Evolutionary conservation across 768 basidiomycete species (phyloP).

Genomic region (Suillus ampliporus): DNA sequence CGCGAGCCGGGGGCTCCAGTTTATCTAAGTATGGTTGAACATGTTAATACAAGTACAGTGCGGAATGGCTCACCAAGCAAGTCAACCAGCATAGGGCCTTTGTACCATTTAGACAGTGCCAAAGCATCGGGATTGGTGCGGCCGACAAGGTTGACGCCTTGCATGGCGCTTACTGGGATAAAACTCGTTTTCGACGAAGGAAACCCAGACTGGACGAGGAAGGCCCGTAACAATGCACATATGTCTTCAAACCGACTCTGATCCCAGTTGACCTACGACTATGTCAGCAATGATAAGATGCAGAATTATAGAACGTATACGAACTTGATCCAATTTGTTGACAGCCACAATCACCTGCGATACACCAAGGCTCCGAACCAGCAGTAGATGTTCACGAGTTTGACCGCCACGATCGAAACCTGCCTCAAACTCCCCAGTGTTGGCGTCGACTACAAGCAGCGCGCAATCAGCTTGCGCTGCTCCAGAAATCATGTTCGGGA

Average conservation of each 20-base stretch:
- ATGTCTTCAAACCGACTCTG: constrained; percentile 87
- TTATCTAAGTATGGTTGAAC: constrained; percentile 55
- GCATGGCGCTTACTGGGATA: constrained; percentile 89
- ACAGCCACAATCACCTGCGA: constrained; percentile 90
- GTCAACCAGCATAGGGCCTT: constrained; percentile 83
- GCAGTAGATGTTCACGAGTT: constrained; percentile 91
- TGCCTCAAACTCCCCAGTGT: constrained; percentile 92
- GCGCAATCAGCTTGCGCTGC: constrained; percentile 97
- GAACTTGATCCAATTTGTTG: constrained; percentile 93
- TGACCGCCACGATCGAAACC: constrained; percentile 95
- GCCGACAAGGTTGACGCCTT: constrained; percentile 81
- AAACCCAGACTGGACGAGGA: constrained; percentile 90
- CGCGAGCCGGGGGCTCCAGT: constrained; percentile 80
- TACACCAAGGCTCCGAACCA: constrained; percentile 92
- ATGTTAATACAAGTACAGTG: not conserved
- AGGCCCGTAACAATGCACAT: constrained; percentile 70
- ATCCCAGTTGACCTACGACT: constrained; percentile 82
- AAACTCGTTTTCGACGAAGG: constrained; percentile 77
- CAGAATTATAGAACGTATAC: constrained; percentile 22
- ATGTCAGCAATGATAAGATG: constrained; percentile 6
- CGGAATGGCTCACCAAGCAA: constrained; percentile 62
- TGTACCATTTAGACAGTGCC: constrained; percentile 75
- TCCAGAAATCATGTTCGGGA: constrained; percentile 99
- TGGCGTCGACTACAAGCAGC: constrained; percentile 89
- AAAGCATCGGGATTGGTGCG: constrained; percentile 52